Evolutionary conservation across 164 flowering plant genomes (phyloP), one percentile per base, ranked within the genome.

Genomic region (Berberis vulgaris): DNA sequence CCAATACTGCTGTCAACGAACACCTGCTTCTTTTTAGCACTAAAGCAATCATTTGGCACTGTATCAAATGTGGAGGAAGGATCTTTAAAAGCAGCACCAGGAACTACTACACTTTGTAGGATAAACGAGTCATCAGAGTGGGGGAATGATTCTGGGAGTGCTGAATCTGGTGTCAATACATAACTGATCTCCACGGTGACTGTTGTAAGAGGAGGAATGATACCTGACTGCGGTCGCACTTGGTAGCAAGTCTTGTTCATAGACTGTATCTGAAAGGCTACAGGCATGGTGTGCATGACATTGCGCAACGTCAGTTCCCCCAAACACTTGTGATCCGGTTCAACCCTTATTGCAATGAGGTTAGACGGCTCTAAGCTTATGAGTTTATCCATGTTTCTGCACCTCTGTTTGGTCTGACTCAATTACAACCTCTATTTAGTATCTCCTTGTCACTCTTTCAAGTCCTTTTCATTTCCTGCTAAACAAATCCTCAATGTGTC

Each of bases 281-380:
- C 91, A 0, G 96, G 91, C 96, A 86, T 88, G 12, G 91, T 88
- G 81, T 82, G 76, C 96, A 88, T 88, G n/a, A 88, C 96, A 57
- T 86, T 88, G 3, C 85, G 81, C 13, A 88, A 69, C 7, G 82
- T 84, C 45, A 88, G 76, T 72, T 69, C 70, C 6, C 96, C 96
- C 43, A 9, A 76, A 57, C 89, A 86, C 53, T 70, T 76, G 58
- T 79, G 82, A 2, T 82, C 86, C 1, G 81, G 79, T 60, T 86
- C 91, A 9, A 88, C 66, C 44, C 88, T 62, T 47, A 88, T 70
- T 0, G 82, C 71, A 1, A 88, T 85, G 12, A 69, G 45, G 64
- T 80, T 88, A 5, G 96, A 86, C 43, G 89, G 96, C 71, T 86
- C 91, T 67, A 86, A 74, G 68, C 80, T 77, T 55, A 88, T 76